phyloP scores from a whole-genome alignment of 768 basidiomycete genomes.

The Panaeolus papilionaceus region DNA sequence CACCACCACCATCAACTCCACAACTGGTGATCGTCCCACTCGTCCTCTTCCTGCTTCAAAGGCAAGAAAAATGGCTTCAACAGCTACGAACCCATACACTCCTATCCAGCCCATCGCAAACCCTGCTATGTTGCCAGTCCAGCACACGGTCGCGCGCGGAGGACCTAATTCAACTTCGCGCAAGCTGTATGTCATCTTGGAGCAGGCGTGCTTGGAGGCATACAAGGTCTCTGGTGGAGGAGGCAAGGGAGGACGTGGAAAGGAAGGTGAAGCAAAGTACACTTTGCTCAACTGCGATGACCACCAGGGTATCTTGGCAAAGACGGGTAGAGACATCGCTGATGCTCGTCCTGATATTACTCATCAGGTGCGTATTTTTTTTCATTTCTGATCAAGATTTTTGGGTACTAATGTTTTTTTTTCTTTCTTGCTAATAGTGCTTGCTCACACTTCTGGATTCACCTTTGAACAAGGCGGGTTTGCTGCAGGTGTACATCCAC shows the following conservation, averaged over 20 bases:
- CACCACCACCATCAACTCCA: conserved; percentile 25
- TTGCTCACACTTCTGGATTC: conserved; percentile 96
- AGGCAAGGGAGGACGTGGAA: conserved; percentile 57
- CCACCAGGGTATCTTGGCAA: conserved; percentile 97
- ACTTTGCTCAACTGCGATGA: conserved; percentile 98
- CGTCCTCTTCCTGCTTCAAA: conserved; percentile 66
- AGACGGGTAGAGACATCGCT: conserved; percentile 97
- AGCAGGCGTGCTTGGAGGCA: conserved; percentile 95
- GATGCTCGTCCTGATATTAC: conserved; percentile 99
- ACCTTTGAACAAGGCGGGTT: conserved; percentile 95
- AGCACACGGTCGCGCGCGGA: conserved; percentile 73
- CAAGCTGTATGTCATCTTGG: conserved; percentile 87
- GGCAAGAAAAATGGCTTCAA: conserved; percentile 55
- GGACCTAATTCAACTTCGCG: conserved; percentile 61
- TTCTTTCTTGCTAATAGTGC: conserved; percentile 59
- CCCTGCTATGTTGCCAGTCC: conserved; percentile 83
- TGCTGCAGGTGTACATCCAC: conserved; percentile 97
- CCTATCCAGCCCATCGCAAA: conserved; percentile 62
- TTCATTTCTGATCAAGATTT: conserved; percentile 17
- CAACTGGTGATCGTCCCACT: conserved; percentile 56
- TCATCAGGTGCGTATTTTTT: conserved; percentile 74
- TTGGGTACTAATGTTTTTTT: conserved; percentile 17
- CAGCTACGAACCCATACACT: conserved; percentile 43
- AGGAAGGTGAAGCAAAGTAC: conserved; percentile 89
- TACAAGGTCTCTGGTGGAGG: conserved; percentile 81